Conservation (phyloP, 768 basidiomycete species). For the Tephrocybe sp. region DNA sequence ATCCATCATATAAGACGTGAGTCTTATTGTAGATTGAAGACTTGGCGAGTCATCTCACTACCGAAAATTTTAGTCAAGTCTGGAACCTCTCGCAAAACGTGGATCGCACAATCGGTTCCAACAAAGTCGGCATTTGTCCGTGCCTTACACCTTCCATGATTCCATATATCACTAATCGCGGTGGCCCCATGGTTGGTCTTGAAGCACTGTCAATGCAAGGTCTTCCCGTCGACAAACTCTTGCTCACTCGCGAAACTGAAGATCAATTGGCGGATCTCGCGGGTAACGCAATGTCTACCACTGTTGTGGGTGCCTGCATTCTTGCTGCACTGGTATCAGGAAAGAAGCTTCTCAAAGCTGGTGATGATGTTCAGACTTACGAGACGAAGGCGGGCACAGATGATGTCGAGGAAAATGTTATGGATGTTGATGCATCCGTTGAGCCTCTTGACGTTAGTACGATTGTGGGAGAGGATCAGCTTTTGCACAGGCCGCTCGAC, state of each 20-base stretch:
- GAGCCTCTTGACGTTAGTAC: slow-evolving; percentile 36
- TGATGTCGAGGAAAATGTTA: slow-evolving; percentile 34
- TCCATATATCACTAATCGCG: slow-evolving; percentile 92
- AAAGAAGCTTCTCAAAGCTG: slow-evolving; percentile 63
- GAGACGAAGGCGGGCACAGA: slow-evolving; percentile 54
- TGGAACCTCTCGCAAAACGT: slow-evolving; percentile 99
- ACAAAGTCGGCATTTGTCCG: slow-evolving; percentile 81
- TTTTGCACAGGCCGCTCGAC: slow-evolving; percentile 65
- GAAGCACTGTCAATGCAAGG: slow-evolving; percentile 95
- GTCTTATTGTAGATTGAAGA: slow-evolving; percentile 27
- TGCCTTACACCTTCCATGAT: slow-evolving; percentile 98
- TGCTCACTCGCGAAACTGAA: slow-evolving; percentile 90
- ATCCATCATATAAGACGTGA: slow-evolving; percentile 88
- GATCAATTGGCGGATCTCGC: slow-evolving; percentile 94
- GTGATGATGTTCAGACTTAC: slow-evolving; percentile 66
- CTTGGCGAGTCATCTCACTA: not conserved
- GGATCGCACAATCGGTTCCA: slow-evolving; percentile 83
- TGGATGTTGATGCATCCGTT: slow-evolving; percentile 45
- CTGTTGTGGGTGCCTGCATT: slow-evolving; percentile 91
- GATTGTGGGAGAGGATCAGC: slow-evolving; percentile 73
- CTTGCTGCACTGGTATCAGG: slow-evolving; percentile 76
- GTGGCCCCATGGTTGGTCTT: slow-evolving; percentile 92
- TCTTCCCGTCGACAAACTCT: slow-evolving; percentile 86
- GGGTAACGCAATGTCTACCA: slow-evolving; percentile 97
- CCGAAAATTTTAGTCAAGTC: slow-evolving; percentile 57